Evolutionary conservation across 2,329 filamentous ascomycete species (phyloP).

Genomic region (Emydomyces testavorans): DNA sequence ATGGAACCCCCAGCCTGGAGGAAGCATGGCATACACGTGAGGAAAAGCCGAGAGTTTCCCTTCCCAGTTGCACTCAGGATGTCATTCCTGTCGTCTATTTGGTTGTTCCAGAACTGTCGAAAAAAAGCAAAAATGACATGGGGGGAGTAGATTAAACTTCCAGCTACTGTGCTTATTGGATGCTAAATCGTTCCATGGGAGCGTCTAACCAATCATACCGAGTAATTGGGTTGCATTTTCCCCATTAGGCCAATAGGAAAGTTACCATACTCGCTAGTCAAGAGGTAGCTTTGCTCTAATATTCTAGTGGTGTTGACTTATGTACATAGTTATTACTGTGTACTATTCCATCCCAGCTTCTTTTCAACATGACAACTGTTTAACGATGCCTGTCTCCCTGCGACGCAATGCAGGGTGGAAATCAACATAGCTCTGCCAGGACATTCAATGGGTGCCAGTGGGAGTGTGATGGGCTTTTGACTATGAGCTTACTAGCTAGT

Average conservation of each 20-base stretch:
- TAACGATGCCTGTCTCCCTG: background rate
- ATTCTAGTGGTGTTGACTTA: too few relatives aligned
- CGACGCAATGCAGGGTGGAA: conserved; percentile 2
- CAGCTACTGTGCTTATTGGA: background rate
- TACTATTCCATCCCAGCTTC: too few relatives aligned
- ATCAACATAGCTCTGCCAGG: background rate
- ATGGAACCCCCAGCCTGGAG: too few relatives aligned
- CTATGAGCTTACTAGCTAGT: background rate
- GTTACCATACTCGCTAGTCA: background rate
- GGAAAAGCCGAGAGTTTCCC: conserved; percentile 2
- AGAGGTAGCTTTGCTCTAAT: too few relatives aligned
- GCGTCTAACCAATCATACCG: background rate
- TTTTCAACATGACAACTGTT: background rate
- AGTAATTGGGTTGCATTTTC: background rate
- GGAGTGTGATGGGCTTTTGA: background rate
- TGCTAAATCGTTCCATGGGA: background rate
- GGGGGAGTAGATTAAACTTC: too few relatives aligned
- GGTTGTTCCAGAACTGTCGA: conserved; percentile 3
- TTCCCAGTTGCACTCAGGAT: background rate
- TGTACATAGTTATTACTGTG: too few relatives aligned
- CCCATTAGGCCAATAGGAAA: background rate
- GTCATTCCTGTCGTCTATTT: too few relatives aligned
- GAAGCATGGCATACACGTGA: background rate
- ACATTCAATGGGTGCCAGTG: background rate
- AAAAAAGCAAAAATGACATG: too few relatives aligned